Conservation (phyloP, 1,139 yeast genomes). For the Taphrina pruni region DNA sequence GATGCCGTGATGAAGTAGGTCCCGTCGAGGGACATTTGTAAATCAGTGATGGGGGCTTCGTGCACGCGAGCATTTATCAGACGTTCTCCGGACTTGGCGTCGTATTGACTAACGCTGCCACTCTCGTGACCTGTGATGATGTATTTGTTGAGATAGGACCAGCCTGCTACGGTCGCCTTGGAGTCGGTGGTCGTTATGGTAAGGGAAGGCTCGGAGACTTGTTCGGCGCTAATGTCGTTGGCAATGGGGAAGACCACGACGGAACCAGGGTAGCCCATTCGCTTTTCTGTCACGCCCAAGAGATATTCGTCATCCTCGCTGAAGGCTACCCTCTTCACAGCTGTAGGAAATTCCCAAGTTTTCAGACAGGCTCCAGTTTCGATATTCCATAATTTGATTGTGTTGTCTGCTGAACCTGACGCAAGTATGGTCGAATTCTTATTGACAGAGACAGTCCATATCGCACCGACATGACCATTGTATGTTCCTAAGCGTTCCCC, state of each 20-base stretch:
- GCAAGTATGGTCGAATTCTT: conserved; percentile 66
- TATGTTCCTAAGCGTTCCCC: conserved; percentile 97
- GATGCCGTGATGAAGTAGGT: conserved; percentile 92
- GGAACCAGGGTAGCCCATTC: conserved; percentile 88
- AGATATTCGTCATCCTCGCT: conserved; percentile 73
- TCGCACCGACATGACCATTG: conserved; percentile 88
- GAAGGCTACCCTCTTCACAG: conserved; percentile 89
- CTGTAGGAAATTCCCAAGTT: conserved; percentile 79
- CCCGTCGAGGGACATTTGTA: conserved; percentile 85
- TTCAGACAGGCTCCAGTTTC: conserved; percentile 75
- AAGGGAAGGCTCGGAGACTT: conserved; percentile 61
- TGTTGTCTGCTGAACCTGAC: conserved; percentile 91
- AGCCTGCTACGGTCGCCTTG: conserved; percentile 84
- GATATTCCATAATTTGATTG: conserved; percentile 83
- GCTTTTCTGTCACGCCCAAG: conserved; percentile 85
- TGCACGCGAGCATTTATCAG: conserved; percentile 68
- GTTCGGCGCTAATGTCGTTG: conserved; percentile 54
- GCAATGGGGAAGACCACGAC: conserved; percentile 68
- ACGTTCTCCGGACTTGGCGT: conserved; percentile 74
- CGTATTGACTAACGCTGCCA: conserved; percentile 81
- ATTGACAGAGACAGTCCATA: conserved; percentile 94
- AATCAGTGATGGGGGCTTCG: conserved; percentile 76
- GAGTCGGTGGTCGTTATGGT: conserved; percentile 61
- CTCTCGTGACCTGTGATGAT: conserved; percentile 88
- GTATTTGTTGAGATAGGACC: conserved; percentile 67